phyloP scores from a whole-genome alignment of 2,329 filamentous ascomycete species.

The Hymenoscyphus albidus region DNA sequence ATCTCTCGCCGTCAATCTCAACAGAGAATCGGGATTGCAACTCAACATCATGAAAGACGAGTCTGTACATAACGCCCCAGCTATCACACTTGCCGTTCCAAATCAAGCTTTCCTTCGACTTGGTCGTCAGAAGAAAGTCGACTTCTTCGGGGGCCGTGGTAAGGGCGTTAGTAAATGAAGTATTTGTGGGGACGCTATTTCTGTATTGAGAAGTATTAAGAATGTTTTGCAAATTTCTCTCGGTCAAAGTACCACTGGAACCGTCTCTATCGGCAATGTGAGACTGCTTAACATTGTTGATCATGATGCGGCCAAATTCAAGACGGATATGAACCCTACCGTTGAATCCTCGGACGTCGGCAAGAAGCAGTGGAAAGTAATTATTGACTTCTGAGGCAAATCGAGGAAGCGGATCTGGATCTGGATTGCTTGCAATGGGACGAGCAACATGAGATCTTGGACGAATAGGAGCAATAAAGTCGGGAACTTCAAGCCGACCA shows the following conservation, averaged over 20 bases:
- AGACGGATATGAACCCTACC: conserved; percentile 26
- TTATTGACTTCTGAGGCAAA: conserved; percentile 21
- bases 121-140: conserved; percentile 25
- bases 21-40: conserved; percentile 22
- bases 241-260: not conserved
- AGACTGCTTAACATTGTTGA: conserved; percentile 16
- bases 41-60: conserved; percentile 24
- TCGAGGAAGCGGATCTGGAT: conserved; percentile 20
- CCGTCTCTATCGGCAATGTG: conserved; percentile 15
- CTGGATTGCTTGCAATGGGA: not conserved
- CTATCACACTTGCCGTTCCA: conserved; percentile 22
- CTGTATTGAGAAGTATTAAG: not conserved
- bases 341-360: conserved; percentile 23
- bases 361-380: conserved; percentile 24
- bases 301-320: conserved; percentile 32
- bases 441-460: not conserved
- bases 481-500: conserved; percentile 9
- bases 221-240: not conserved
- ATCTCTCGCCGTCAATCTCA: conserved; percentile 32
- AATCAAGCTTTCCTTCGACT: conserved; percentile 18
- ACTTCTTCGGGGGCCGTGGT: conserved; percentile 27
- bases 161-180: conserved; percentile 30
- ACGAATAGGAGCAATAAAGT: not conserved
- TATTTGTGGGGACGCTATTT: not conserved
- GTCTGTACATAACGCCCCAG: conserved; percentile 29